A percentile compares a stretch with the other conserved stretches of the same genome.
Conservation (phyloP, 108 stramenopile species). For the Nannochloropsis gaditana region DNA sequence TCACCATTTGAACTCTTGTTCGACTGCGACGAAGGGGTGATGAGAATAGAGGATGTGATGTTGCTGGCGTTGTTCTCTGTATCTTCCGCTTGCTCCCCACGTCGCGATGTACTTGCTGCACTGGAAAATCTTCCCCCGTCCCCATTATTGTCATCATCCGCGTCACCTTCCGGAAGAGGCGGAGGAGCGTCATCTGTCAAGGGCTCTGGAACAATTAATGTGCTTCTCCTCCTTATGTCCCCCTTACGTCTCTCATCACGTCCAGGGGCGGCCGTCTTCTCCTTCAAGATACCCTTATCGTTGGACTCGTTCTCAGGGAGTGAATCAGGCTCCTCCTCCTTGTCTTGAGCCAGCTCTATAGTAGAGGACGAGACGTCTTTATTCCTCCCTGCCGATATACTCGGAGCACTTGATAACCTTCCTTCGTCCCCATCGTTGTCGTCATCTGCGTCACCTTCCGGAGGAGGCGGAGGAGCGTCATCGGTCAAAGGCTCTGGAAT, state of each 20-base stretch:
- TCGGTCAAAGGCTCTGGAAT: constrained; percentile 8
- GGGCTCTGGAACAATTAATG: background rate
- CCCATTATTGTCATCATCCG: background rate
- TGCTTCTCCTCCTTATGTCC: too few species aligned
- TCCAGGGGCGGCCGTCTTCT: background rate
- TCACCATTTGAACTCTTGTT: background rate
- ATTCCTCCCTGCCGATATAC: background rate
- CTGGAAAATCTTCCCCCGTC: background rate
- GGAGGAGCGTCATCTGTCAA: background rate
- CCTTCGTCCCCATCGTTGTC: background rate
- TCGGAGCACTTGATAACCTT: background rate
- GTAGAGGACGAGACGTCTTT: background rate
- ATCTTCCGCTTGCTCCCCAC: background rate
- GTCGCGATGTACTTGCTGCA: background rate
- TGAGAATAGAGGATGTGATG: background rate
- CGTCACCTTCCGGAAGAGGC: background rate
- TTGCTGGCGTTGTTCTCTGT: background rate
- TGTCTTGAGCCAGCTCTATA: background rate
- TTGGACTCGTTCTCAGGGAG: background rate
- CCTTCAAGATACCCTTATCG: background rate
- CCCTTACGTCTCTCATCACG: too few species aligned
- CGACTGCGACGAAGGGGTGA: too few species aligned
- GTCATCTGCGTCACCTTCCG: background rate
- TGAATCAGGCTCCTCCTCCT: background rate
- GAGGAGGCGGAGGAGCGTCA: background rate